These are phyloP conservation scores for Ustulina deusta DNA, from an alignment of 2,329 filamentous ascomycete genomes.

Conservation along the genomic window DNA sequence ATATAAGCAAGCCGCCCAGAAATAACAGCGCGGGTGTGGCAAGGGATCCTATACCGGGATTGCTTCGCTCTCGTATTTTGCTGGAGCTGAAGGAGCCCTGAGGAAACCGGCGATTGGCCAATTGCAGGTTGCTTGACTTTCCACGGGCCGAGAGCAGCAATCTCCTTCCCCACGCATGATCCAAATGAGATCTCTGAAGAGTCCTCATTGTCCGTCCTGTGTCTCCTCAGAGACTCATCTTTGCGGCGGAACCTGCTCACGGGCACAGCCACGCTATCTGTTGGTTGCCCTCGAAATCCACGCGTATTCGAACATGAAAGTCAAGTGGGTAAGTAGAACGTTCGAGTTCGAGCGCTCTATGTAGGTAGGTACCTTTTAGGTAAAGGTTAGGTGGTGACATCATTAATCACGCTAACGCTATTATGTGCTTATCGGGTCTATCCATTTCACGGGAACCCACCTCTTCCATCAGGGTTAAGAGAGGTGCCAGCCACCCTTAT, in stretches of 20 bases:
- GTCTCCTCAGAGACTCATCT: conserved; percentile 32
- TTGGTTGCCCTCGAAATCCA: background rate
- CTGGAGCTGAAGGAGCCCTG: conserved; percentile 47
- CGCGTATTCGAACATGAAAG: conserved; percentile 2
- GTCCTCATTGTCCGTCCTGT: conserved; percentile 34
- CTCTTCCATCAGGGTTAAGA: too few relatives aligned
- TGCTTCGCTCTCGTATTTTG: conserved; percentile 39
- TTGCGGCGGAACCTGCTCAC: background rate
- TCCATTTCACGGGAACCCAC: background rate
- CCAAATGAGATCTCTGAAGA: conserved; percentile 33
- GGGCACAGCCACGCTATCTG: conserved; percentile 8
- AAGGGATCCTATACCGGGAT: conserved; percentile 47
- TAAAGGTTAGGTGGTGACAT: conserved; percentile 3
- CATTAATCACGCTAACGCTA: background rate
- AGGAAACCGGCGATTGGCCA: conserved; percentile 40
- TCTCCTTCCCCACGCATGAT: conserved; percentile 30
- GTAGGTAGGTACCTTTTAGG: too few relatives aligned
- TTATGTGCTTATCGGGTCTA: background rate
- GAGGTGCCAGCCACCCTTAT: too few relatives aligned
- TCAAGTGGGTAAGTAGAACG: conserved; percentile 18
- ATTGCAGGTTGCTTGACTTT: conserved; percentile 24
- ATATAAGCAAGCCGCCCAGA: conserved; percentile 54
- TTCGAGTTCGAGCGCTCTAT: conserved; percentile 1
- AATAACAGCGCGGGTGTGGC: conserved; percentile 50
- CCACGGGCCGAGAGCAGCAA: conserved; percentile 32